Evolutionary conservation across 176 grass and related monocot species (phyloP), one percentile per base, ranked within the genome.

Genomic region (Typha latifolia): DNA sequence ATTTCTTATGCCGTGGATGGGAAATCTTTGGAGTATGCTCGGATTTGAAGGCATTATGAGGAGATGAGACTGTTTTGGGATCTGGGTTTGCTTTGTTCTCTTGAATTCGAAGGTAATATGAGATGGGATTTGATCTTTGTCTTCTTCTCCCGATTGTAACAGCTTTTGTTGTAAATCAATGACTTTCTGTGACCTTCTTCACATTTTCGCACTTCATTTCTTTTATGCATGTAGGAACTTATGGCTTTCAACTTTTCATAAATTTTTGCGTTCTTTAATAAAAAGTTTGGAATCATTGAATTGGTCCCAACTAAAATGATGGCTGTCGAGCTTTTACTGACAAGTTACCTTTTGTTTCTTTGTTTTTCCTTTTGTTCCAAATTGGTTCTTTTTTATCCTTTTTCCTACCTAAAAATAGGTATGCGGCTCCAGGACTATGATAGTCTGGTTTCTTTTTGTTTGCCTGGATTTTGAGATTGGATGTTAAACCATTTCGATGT

Each of bases 241-340:
- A 43, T 10, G 37, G 37, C 37, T 43, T 37, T 37, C 34, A 37
- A 6, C 34, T 6, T 84, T 66, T 76, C 31, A 76, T 82, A 37
- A 37, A 6, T 37, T 37, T 37, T 37, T 37, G 34, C 5, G 34
- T 37, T 73, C 70, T 69, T 64, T 49, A 62, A 70, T 66, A 61
- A 47, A 86, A 77, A 61, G 53, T 3, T 65, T 69, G 79, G 82
- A 88, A 88, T 88, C 82, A 85, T 85, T 82, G 72, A 71, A 82
- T 63, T 82, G 76, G 79, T 85, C 84, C 88, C 63, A 37, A 47
- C 70, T 81, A 49, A 70, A 73, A 94, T 89, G 70, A 81, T 94
- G 72, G 66, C 31, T 78, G 79, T 75, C 51, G 64, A 80, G 77
- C 70, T 89, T 86, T 66, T 69, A 63, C 72, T 79, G 81, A 70